Evolutionary conservation across 208 protist species (phyloP), one percentile per base, ranked within the genome.

Genomic region (Trypanosoma grayi): DNA sequence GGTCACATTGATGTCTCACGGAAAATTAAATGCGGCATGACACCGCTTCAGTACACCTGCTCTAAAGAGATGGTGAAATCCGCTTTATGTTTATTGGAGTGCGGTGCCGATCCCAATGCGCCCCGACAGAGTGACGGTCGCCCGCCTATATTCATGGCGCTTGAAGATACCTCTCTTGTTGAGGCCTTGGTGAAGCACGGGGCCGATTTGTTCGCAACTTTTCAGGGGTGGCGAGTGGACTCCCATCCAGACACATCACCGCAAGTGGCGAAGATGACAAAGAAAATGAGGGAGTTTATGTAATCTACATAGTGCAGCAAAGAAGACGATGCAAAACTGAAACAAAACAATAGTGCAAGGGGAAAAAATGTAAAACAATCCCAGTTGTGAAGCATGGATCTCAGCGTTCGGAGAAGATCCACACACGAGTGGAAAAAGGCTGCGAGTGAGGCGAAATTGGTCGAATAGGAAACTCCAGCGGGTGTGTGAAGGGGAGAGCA

Each of bases 131-230:
- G 62, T 18, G 86, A 96, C 45, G 83, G 79, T 5, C 72, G 84
- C 10, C 90, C 90, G 30, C 82, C 78, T 2, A 71, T 96, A 1
- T 96, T 96, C 54, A 96, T 96, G 90, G 66, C 77, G 3, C 77
- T 96, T 47, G 85, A 90, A 37, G 77, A 90, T 57, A 43, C 76
- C 9, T 66, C 82, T 4, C 66, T 96, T 18, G 81, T 85, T 2
- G 67, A 84, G 41, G 71, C 72, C 8, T 71, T 96, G 10, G 65
- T 94, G 7, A 77, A 89, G 31, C 70, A 72, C 28, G 90, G 90
- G 0, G 86, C 83, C 0, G 78, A 96, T 50, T 56, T 87, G 22
- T 87, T 81, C 50, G 56, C 59, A 18, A 90, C 79, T 43, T 96
- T 72, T 63, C 57, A 94, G 50, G 87, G 85, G 13, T 82, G 73